These are phyloP conservation scores for Meyerozyma elateridarum DNA, from an alignment of 1,139 yeast species.

Conservation along the genomic window DNA sequence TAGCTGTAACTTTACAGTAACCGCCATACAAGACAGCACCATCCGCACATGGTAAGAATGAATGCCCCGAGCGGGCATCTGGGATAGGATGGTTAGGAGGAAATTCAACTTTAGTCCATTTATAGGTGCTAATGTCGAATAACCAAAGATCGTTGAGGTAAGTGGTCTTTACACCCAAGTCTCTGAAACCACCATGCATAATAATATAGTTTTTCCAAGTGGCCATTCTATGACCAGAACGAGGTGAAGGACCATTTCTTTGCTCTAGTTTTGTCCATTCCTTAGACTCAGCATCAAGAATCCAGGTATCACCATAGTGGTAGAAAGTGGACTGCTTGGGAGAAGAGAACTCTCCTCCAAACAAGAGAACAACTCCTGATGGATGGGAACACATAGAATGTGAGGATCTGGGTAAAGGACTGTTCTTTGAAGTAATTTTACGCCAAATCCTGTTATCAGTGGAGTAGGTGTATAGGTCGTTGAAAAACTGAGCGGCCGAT, in stretches of 20 bases:
- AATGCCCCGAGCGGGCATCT: slow-evolving; percentile 92
- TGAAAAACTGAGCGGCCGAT: slow-evolving; percentile 64
- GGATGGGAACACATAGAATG: slow-evolving; percentile 95
- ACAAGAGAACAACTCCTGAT: slow-evolving; percentile 75
- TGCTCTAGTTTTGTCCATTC: slow-evolving; percentile 88
- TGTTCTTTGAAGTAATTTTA: slow-evolving; percentile 68
- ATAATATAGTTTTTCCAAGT: slow-evolving; percentile 88
- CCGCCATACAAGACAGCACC: slow-evolving; percentile 93
- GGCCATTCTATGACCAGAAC: slow-evolving; percentile 90
- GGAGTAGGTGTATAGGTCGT: slow-evolving; percentile 71
- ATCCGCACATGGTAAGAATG: slow-evolving; percentile 73
- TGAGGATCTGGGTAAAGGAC: slow-evolving; percentile 91
- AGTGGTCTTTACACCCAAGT: slow-evolving; percentile 77
- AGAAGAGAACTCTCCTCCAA: slow-evolving; percentile 96
- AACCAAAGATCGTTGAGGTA: slow-evolving; percentile 88
- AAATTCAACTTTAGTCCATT: slow-evolving; percentile 87
- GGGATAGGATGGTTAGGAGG: slow-evolving; percentile 80
- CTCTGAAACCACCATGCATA: slow-evolving; percentile 90
- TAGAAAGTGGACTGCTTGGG: slow-evolving; percentile 95
- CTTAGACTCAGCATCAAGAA: slow-evolving; percentile 73
- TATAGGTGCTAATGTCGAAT: slow-evolving; percentile 82
- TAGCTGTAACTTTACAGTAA: slow-evolving; percentile 87
- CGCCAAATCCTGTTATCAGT: slow-evolving; percentile 84
- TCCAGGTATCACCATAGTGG: slow-evolving; percentile 96
- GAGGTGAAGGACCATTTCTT: slow-evolving; percentile 72